Evolutionary conservation across 768 basidiomycete species (phyloP), one percentile per base, ranked within the genome.

Genomic region (Cystobasidium tubakii): DNA sequence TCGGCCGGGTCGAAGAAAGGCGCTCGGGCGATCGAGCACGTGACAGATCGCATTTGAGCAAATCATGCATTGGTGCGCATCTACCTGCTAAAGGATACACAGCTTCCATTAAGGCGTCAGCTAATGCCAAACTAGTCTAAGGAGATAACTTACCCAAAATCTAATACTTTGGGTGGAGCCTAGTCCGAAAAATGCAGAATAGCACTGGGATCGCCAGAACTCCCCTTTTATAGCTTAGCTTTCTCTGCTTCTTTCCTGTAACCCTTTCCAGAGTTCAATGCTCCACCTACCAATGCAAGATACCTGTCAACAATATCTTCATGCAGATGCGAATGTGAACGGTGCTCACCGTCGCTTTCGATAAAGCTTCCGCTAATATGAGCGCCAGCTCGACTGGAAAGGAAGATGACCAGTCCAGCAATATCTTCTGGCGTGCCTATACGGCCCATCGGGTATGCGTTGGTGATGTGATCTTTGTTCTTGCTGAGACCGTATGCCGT

Each of bases 351-450:
- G 50, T 77, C 76, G 15, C 50, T 74, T 33, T 36, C 1, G 29
- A 75, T 75, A 25, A 74, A 57, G 15, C 46, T 57, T 7, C 72
- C 72, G 33, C 62, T 64, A 67, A 73, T 54, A 46, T 73, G 72
- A 23, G 72, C 72, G 29, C 62, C 60, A 54, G 72, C 72, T 25
- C 64, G 34, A 33, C 43, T 54, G 6, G 73, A 62, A 9, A 75
- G 53, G 74, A 75, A 75, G 33, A 75, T 27, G 13, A 66, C 75
- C 27, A 74, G 23, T 27, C 74, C 74, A 46, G 74, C 74, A 50
- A 75, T 75, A 74, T 75, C 74, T 42, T 75, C 73, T 21, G 74
- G 55, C 13, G 57, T 75, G 1, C 74, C 74, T 10, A 73, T 62
- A 36, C 44, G 7, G 15, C 65, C 73, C 74, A 74, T 75, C 21